Conservation (phyloP, 768 basidiomycete genomes). For the Rhodotorula toruloides region DNA sequence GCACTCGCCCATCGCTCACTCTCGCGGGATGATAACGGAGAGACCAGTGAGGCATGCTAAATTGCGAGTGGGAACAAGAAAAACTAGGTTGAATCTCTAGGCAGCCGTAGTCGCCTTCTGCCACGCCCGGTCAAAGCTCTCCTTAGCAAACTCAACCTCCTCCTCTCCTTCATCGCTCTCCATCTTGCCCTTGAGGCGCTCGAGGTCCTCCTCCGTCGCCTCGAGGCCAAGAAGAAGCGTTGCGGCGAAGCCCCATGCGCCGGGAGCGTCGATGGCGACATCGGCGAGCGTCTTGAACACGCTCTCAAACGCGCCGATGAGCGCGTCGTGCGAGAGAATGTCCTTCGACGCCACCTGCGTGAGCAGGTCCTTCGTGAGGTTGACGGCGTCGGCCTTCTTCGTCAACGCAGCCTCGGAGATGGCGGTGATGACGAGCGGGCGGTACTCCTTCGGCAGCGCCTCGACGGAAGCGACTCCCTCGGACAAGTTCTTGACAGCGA, state of each 20-base stretch:
- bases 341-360: slow-evolving; percentile 58
- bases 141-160: slow-evolving; percentile 30
- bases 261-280: slow-evolving; percentile 81
- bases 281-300: slow-evolving; percentile 78
- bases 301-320: slow-evolving; percentile 64
- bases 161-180: slow-evolving; percentile 36
- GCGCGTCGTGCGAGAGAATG: slow-evolving; percentile 55
- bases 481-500: slow-evolving; percentile 70
- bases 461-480: slow-evolving; percentile 86
- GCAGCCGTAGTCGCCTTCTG: slow-evolving; percentile 9
- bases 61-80: too few relatives aligned
- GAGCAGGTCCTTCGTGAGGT: slow-evolving; percentile 73
- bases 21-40: too few relatives aligned
- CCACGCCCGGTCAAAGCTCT: slow-evolving; percentile 14
- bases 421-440: slow-evolving; percentile 65
- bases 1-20: too few relatives aligned
- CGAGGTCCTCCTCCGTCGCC: slow-evolving; percentile 18
- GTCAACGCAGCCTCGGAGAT: slow-evolving; percentile 70
- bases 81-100: too few relatives aligned
- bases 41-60: too few relatives aligned
- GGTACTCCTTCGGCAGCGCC: slow-evolving; percentile 62
- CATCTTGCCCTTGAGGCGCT: slow-evolving; percentile 27
- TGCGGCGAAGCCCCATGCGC: slow-evolving; percentile 65
- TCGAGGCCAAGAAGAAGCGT: slow-evolving; percentile 21
- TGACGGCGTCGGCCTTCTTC: slow-evolving; percentile 72